Base-by-base conservation (phyloP, 2,329 filamentous ascomycete genomes). In the Elsinoe australis region DNA sequence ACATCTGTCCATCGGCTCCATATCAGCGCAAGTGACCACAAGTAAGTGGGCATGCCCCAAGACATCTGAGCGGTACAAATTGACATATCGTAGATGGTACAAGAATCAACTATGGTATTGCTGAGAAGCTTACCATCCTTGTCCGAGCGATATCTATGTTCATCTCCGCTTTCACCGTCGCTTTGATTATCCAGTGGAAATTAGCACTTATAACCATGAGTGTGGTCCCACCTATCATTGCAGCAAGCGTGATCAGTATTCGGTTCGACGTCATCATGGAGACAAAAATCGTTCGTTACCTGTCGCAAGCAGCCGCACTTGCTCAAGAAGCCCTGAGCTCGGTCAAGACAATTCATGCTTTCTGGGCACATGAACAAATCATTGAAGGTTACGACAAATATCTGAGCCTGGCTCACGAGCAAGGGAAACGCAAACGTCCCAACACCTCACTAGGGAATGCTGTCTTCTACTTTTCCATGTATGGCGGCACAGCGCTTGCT, bases 41-140 rank as follows among this genome's bases (percentile, higher is more conserved):
- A n/a, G n/a, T n/a, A n/a, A n/a, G n/a, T n/a, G n/a, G n/a, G n/a
- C n/a, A n/a, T n/a, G n/a, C n/a, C n/a, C n/a, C n/a, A n/a, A n/a
- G n/a, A n/a, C n/a, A n/a, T n/a, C n/a, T n/a, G n/a, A n/a, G n/a
- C n/a, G n/a, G n/a, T n/a, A n/a, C n/a, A n/a, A n/a, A n/a, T n/a
- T n/a, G n/a, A n/a, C n/a, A n/a, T n/a, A n/a, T n/a, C n/a, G n/a
- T n/a, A n/a, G n/a, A n/a, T n/a, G n/a, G n/a, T n/a, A 75, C 80
- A 51, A 74, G 76, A 1, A 78, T 86, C 45, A 81, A 82, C 56
- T 73, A 75, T 0, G 82, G 82, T 10, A 83, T 81, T 0, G 80
- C 78, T 1, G 82, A 85, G 62, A 86, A 86, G 60, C 80, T 83
- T 12, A 81, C 81, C 45, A 75, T 83, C 26, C 74, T 76, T 54